Evolutionary conservation across 805 yeast genomes (phyloP), one percentile per base, ranked within the genome.

Genomic region (Suhomyces prunicola): DNA sequence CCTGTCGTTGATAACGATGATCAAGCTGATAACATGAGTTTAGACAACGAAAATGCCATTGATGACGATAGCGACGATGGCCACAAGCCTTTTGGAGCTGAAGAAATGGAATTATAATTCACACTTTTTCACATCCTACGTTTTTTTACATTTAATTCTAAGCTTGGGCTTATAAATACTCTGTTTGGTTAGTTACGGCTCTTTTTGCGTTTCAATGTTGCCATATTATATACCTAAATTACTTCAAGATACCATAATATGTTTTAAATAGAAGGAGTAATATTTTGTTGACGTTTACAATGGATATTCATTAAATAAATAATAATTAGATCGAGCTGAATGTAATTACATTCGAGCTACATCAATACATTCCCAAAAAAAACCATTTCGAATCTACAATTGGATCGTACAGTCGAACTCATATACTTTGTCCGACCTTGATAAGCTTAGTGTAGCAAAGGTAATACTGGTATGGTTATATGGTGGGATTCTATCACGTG

Each of bases 51-150:
- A 47, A 54, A 54, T 50, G 65, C 61, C 26, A 62, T 58, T 22
- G 66, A 56, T 41, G 63, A 61, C 50, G 68, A 65, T 47, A 57
- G 59, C 31, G 65, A 66, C 29, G 65, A 59, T 44, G 68, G 65
- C 47, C 77, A 73, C 59, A 71, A 73, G 53, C 78, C 79, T 9
- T 75, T 75, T 61, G 78, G 74, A 8, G 79, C 77, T 6, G 67
- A 63, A 40, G 78, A 73, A 56, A 74, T 75, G 78, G 79, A 75
- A 55, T 65, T 75, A 44, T 72, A 59, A 58, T 23, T n/a, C 12
- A 29, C 33, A 29, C 33, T n/a, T 4, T 17, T 3, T n/a, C 36
- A 33, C 36, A 33, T 33, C 42, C 24, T 39, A 39, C 23, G 42
- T 24, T 42, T 22, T 24, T 42, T 22, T 42, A 42, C 24, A 42